Evolutionary conservation across 2,329 filamentous ascomycete genomes (phyloP).

Genomic region (Microcera coccophila): DNA sequence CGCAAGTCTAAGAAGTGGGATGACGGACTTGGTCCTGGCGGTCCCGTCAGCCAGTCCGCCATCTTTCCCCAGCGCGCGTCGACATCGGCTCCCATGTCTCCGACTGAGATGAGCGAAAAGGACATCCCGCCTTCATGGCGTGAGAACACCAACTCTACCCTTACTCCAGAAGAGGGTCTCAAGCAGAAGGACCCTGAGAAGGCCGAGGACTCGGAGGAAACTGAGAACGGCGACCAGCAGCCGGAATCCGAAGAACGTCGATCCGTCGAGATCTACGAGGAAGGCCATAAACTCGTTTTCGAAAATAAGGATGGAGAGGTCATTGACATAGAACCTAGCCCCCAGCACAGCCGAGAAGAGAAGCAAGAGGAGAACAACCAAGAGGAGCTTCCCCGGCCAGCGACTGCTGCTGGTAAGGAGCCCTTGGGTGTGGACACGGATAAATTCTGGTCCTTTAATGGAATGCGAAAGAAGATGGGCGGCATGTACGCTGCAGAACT

Average conservation of each 20-base stretch:
- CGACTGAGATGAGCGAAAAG: slow-evolving; percentile 24
- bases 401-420: slow-evolving; percentile 12
- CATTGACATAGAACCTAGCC: slow-evolving; percentile 54
- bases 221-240: slow-evolving; percentile 11
- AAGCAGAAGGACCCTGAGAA: slow-evolving; percentile 29
- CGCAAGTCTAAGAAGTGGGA: slow-evolving; percentile 66
- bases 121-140: slow-evolving; percentile 26
- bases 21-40: slow-evolving; percentile 71
- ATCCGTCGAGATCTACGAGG: slow-evolving; percentile 72
- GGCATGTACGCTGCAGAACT: slow-evolving; percentile 58
- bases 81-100: slow-evolving; percentile 18
- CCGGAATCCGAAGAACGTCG: slow-evolving; percentile 25
- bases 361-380: slow-evolving; percentile 2
- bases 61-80: slow-evolving; percentile 64
- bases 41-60: slow-evolving; percentile 84
- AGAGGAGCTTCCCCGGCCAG: slow-evolving; percentile 15
- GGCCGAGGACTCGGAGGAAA: slow-evolving; percentile 22
- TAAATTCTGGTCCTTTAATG: slow-evolving; percentile 33
- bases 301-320: slow-evolving; percentile 89
- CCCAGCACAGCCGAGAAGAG: too few relatives aligned
- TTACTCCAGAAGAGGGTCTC: slow-evolving; percentile 31
- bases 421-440: slow-evolving; percentile 15
- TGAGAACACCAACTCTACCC: slow-evolving; percentile 33
- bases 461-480: slow-evolving; percentile 48
- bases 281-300: slow-evolving; percentile 73